Conservation (phyloP, 2,329 filamentous ascomycete species). For the Arthrobotrys pseudoclavata region DNA sequence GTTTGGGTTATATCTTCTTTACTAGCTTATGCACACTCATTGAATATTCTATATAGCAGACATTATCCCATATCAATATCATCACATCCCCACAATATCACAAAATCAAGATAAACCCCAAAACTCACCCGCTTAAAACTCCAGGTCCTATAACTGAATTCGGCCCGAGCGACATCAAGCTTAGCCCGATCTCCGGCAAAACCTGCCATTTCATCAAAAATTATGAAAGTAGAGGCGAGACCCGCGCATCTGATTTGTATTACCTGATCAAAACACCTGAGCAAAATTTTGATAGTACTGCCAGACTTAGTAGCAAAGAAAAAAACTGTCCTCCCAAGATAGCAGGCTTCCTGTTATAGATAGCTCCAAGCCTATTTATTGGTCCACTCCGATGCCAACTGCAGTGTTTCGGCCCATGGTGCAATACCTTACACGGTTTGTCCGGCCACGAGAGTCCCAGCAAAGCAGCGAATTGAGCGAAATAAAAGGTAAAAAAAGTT, state of each 20-base stretch:
- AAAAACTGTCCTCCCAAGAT: conserved; percentile 23
- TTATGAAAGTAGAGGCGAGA: conserved; percentile 36
- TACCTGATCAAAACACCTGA: conserved; percentile 48
- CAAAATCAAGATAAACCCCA: conserved; percentile 4
- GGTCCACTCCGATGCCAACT: background rate
- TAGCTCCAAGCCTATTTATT: conserved; percentile 43
- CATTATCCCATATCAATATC: background rate
- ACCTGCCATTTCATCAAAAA: conserved; percentile 1
- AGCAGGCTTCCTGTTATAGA: conserved; percentile 35
- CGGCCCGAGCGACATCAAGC: background rate
- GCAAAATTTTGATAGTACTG: conserved; percentile 20
- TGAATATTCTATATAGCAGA: background rate
- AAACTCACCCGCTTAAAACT: conserved; percentile 1
- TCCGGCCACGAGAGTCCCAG: background rate
- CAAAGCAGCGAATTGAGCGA: background rate
- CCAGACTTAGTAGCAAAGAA: background rate
- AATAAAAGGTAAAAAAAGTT: conserved; percentile 15
- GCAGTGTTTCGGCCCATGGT: conserved; percentile 20
- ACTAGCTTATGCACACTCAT: background rate
- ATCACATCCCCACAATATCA: conserved; percentile 10
- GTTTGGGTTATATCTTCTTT: conserved; percentile 1
- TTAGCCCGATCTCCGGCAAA: background rate
- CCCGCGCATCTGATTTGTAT: conserved; percentile 27
- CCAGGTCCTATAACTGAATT: no score
- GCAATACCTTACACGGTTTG: background rate